Percentiles rank a stretch among this genome's conserved stretches.
phyloP scores from a whole-genome alignment of 1,139 yeast genomes.

The Pichia sp. region DNA sequence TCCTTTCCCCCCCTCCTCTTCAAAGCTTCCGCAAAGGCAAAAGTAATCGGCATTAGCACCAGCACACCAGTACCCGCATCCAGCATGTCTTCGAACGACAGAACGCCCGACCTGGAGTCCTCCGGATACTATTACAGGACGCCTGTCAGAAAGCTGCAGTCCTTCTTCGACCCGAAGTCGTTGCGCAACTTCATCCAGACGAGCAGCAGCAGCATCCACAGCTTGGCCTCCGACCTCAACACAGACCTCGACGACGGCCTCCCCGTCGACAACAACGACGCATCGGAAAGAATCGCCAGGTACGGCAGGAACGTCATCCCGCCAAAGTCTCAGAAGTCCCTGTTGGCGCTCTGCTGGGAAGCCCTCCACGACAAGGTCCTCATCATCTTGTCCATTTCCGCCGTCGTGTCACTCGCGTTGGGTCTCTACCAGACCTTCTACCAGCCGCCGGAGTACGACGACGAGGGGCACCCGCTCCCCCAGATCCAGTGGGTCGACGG shows the following conservation, averaged over 20 bases:
- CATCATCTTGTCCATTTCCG: conserved; percentile 78
- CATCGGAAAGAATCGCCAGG: conserved; percentile 36
- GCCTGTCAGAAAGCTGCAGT: conserved; percentile 33
- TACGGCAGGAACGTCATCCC: conserved; percentile 77
- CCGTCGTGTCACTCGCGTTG: conserved; percentile 79
- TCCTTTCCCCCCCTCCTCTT: too few relatives aligned
- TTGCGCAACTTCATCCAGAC: conserved; percentile 36
- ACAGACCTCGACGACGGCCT: conserved; percentile 47
- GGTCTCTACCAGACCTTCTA: conserved; percentile 93
- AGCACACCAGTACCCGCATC: neutral
- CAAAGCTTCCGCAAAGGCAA: too few relatives aligned
- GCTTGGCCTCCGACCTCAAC: conserved; percentile 33
- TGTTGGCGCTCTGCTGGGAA: conserved; percentile 65
- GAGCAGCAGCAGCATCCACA: conserved; percentile 39
- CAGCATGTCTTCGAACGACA: neutral
- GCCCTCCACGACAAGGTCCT: conserved; percentile 91
- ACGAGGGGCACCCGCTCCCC: conserved; percentile 69
- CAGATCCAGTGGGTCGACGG: conserved; percentile 98
- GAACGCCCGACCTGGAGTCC: conserved; percentile 13
- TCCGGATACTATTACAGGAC: conserved; percentile 15
- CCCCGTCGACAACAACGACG: conserved; percentile 31
- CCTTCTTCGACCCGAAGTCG: conserved; percentile 53
- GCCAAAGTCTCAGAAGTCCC: conserved; percentile 58
- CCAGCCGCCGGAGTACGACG: conserved; percentile 70
- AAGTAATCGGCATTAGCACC: too few relatives aligned